These are phyloP conservation scores for Sporothrix curviconia DNA, from an alignment of 2,329 filamentous ascomycete species.

Conservation along the genomic window DNA sequence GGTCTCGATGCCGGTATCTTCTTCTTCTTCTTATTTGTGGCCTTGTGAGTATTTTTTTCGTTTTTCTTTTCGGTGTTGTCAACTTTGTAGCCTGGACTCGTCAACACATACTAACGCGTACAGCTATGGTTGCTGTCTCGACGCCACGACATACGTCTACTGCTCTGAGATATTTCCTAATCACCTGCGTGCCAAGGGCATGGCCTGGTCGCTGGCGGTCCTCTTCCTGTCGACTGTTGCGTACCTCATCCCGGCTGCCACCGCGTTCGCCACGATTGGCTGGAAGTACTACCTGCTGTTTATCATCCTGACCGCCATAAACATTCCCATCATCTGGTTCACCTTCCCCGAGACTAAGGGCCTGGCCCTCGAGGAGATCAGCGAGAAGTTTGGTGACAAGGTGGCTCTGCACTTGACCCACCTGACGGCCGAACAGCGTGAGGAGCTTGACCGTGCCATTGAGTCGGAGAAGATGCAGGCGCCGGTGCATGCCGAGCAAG, in stretches of 20 bases:
- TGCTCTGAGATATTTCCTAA: slow-evolving; percentile 13
- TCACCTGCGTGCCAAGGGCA: slow-evolving; percentile 9
- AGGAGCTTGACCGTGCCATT: neutral
- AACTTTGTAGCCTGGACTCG: no score
- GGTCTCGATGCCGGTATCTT: neutral
- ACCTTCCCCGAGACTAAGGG: slow-evolving; percentile 13
- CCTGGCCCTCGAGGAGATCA: slow-evolving; percentile 10
- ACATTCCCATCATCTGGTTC: neutral
- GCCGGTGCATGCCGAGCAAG: neutral
- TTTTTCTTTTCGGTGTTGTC: neutral
- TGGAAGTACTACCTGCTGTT: slow-evolving; percentile 14
- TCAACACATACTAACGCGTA: neutral
- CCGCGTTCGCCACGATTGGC: neutral
- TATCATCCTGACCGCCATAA: neutral
- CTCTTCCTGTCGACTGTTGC: neutral
- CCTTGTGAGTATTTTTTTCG: neutral
- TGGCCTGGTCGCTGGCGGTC: neutral
- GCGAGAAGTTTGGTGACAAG: slow-evolving; percentile 11
- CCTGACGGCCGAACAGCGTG: neutral
- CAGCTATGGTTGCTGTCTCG: slow-evolving; percentile 4
- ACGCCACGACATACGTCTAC: slow-evolving; percentile 11
- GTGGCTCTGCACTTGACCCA: neutral
- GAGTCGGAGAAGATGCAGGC: neutral
- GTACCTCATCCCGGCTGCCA: neutral
- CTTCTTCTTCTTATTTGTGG: slow-evolving; percentile 1